Conservation (phyloP, 164 flowering plant genomes). For the Macadamia tetraphylla region DNA sequence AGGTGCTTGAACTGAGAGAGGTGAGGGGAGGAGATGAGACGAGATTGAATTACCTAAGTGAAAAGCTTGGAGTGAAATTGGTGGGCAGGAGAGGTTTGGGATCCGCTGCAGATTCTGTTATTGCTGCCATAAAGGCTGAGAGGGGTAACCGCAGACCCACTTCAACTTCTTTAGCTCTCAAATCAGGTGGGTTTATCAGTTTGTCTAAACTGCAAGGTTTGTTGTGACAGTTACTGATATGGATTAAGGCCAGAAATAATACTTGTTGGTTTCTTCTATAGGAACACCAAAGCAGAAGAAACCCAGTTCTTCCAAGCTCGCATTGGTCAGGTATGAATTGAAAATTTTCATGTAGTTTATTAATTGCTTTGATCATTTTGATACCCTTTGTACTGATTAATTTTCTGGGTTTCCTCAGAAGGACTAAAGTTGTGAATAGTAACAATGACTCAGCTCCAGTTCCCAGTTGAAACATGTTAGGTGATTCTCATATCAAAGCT, state of each 20-base stretch:
- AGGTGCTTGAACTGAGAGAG: slow-evolving; percentile 82
- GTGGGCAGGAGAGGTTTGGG: slow-evolving; percentile 95
- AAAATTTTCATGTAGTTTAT: not conserved
- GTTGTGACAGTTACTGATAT: not conserved
- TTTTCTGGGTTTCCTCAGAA: slow-evolving; percentile 29
- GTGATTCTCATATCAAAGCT: not conserved
- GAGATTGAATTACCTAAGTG: slow-evolving; percentile 72
- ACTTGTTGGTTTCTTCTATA: slow-evolving; percentile 12
- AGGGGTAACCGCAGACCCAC: slow-evolving; percentile 58
- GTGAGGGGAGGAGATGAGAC: slow-evolving; percentile 97
- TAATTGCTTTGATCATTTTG: not conserved
- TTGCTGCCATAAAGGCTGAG: slow-evolving; percentile 84
- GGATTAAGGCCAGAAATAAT: not conserved
- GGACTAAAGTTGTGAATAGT: slow-evolving; percentile 45
- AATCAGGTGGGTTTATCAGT: slow-evolving; percentile 36
- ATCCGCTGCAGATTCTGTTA: slow-evolving; percentile 73
- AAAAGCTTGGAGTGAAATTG: slow-evolving; percentile 81
- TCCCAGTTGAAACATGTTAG: slow-evolving; percentile 9
- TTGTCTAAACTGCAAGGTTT: not conserved
- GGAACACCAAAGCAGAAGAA: slow-evolving; percentile 38
- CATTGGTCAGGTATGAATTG: slow-evolving; percentile 45
- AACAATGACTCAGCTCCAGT: slow-evolving; percentile 4
- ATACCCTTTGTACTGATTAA: not conserved
- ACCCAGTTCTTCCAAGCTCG: slow-evolving; percentile 36
- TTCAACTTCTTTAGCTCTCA: slow-evolving; percentile 40